Percentiles rank a stretch among this genome's conserved stretches.
These are phyloP conservation scores for Agrocybe pediades DNA, from an alignment of 768 basidiomycete genomes.

Conservation along the genomic window DNA sequence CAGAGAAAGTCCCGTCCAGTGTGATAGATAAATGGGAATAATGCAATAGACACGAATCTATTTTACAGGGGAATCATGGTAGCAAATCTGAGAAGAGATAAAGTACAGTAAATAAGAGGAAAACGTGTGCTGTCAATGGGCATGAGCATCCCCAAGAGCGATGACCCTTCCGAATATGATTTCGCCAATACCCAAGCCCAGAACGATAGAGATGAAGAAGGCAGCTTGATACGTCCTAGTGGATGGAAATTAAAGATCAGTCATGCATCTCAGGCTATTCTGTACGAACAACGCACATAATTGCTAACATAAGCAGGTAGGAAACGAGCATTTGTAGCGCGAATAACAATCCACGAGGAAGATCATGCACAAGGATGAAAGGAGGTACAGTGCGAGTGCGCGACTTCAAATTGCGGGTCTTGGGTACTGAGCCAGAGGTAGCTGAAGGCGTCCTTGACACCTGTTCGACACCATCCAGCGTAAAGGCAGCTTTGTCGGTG, in stretches of 20 bases:
- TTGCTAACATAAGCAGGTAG: constrained; percentile 78
- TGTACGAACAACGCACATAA: constrained; percentile 61
- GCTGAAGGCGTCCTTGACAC: background rate
- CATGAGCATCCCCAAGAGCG: constrained; percentile 8
- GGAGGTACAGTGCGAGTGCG: constrained; percentile 49
- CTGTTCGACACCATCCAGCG: constrained; percentile 3
- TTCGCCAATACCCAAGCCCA: constrained; percentile 78
- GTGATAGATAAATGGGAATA: too few species aligned
- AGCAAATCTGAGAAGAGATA: too few species aligned
- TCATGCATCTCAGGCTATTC: background rate
- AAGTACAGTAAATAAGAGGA: background rate
- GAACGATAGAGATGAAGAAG: constrained; percentile 71
- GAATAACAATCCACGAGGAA: constrained; percentile 68
- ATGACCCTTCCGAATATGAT: constrained; percentile 62
- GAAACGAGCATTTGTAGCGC: constrained; percentile 61
- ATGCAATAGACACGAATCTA: too few species aligned
- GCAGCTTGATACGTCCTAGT: constrained; percentile 82
- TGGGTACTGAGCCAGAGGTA: constrained; percentile 4
- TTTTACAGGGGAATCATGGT: too few species aligned
- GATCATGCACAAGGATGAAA: constrained; percentile 68
- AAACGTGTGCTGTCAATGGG: constrained; percentile 14
- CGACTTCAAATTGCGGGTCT: constrained; percentile 7
- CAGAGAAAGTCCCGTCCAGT: too few species aligned
- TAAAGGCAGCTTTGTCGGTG: constrained; percentile 2
- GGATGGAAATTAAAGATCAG: constrained; percentile 6